A percentile compares a stretch with the other conserved stretches of the same genome.
These are phyloP conservation scores for Pyracantha coccinea DNA, from an alignment of 331 rosid species.

Conservation along the genomic window DNA sequence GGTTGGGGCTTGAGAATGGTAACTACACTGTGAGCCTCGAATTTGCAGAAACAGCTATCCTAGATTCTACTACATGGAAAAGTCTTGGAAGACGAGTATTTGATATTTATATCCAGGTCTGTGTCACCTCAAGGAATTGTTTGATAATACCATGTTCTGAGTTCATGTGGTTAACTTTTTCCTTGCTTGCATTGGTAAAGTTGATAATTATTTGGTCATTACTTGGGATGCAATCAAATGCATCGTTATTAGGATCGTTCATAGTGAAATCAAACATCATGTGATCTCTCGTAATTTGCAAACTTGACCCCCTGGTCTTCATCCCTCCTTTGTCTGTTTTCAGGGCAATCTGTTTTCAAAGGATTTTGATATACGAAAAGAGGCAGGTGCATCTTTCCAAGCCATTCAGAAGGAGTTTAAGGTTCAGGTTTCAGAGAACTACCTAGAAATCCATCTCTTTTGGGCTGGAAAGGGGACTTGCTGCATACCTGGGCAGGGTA, in stretches of 20 bases:
- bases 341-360: constrained; percentile 48
- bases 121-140: background rate
- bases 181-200: background rate
- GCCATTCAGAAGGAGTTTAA: constrained; percentile 31
- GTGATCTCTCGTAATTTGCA: background rate
- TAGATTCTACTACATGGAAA: constrained; percentile 37
- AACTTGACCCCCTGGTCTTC: background rate
- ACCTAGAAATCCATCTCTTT: constrained; percentile 68
- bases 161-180: background rate
- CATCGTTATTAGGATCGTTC: too few relatives aligned
- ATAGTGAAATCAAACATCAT: too few relatives aligned
- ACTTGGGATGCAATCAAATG: background rate
- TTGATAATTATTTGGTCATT: background rate
- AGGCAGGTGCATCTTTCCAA: constrained; percentile 42
- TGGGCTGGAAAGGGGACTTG: constrained; percentile 96
- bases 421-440: constrained; percentile 48
- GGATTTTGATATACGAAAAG: constrained; percentile 56
- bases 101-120: constrained; percentile 78
- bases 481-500: constrained; percentile 58
- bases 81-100: constrained; percentile 67
- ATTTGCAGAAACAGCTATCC: constrained; percentile 52
- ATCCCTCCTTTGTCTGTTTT: background rate
- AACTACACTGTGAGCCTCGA: constrained; percentile 59
- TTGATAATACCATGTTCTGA: background rate
- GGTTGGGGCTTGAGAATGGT: constrained; percentile 81